phyloP scores from a whole-genome alignment of 163 green algal species.

The Scenedesmus sp. region DNA sequence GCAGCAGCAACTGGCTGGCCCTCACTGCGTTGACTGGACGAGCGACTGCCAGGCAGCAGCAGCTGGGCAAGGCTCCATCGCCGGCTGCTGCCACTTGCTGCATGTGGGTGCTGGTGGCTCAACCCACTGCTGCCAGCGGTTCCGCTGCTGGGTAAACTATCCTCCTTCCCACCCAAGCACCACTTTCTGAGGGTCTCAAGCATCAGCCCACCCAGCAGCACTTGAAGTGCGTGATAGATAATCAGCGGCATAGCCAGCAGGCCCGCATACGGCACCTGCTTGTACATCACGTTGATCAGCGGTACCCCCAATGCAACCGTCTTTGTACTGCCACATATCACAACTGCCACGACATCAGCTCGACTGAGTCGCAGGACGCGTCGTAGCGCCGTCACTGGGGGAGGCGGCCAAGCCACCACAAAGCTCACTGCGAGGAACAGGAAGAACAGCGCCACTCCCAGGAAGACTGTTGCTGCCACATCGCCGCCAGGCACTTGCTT shows the following conservation, averaged over 20 bases:
- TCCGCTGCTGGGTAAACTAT: background rate
- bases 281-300: slow-evolving; percentile 67
- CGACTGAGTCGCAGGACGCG: slow-evolving; percentile 30
- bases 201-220: slow-evolving; percentile 59
- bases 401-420: slow-evolving; percentile 44
- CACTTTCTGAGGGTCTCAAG: slow-evolving; percentile 50
- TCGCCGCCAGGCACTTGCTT: slow-evolving; percentile 35
- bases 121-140: background rate
- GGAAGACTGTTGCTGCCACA: slow-evolving; percentile 56
- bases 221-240: slow-evolving; percentile 66
- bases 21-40: background rate
- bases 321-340: slow-evolving; percentile 67
- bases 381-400: background rate
- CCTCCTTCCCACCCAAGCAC: background rate
- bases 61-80: background rate
- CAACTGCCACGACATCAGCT: slow-evolving; percentile 58
- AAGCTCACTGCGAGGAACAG: slow-evolving; percentile 46
- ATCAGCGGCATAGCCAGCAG: slow-evolving; percentile 64
- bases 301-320: slow-evolving; percentile 66
- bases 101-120: background rate
- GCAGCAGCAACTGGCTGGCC: background rate
- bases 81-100: background rate
- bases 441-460: slow-evolving; percentile 59
- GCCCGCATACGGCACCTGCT: slow-evolving; percentile 51
- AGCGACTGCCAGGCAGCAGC: background rate